Evolutionary conservation across 768 basidiomycete genomes (phyloP).

Genomic region (Calocybe cyanea): DNA sequence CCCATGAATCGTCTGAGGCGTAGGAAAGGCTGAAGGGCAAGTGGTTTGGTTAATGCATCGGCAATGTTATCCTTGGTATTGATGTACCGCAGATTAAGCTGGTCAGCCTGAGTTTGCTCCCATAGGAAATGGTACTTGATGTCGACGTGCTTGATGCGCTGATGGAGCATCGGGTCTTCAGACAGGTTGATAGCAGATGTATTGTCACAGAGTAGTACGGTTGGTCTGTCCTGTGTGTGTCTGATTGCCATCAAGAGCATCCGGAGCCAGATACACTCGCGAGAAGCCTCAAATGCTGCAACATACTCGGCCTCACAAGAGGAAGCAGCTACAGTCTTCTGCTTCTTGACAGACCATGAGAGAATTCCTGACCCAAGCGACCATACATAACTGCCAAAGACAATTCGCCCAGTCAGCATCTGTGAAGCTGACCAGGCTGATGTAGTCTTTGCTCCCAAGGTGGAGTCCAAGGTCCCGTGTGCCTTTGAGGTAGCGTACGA

Average conservation of each 20-base stretch:
- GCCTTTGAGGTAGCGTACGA: too few relatives aligned
- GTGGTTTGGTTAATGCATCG: conserved; percentile 17
- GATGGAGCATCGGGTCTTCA: conserved; percentile 28
- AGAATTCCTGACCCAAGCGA: conserved; percentile 13
- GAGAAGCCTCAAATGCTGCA: conserved; percentile 22
- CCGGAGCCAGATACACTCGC: conserved; percentile 12
- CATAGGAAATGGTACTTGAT: conserved; percentile 34
- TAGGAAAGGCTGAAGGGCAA: conserved; percentile 17
- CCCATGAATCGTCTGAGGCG: conserved; percentile 15
- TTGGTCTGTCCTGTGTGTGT: conserved; percentile 5
- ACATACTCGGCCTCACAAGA: conserved; percentile 36
- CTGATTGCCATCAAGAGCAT: conserved; percentile 16
- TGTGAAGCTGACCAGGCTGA: conserved; percentile 12
- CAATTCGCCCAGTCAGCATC: conserved; percentile 20
- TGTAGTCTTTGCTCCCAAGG: not conserved
- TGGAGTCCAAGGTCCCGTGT: not conserved
- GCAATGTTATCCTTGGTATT: conserved; percentile 27
- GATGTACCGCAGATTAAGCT: conserved; percentile 24
- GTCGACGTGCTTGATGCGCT: conserved; percentile 36
- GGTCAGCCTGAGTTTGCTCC: conserved; percentile 22
- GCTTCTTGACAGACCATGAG: conserved; percentile 9
- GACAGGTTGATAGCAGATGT: conserved; percentile 27
- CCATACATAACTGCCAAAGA: conserved; percentile 17
- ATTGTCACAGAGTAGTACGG: conserved; percentile 26
- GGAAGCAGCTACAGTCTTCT: conserved; percentile 12